Percentiles rank a stretch among this genome's conserved stretches.
phyloP scores from a whole-genome alignment of 1,284 basidiomycete species.

The Bjerkandera adusta region DNA sequence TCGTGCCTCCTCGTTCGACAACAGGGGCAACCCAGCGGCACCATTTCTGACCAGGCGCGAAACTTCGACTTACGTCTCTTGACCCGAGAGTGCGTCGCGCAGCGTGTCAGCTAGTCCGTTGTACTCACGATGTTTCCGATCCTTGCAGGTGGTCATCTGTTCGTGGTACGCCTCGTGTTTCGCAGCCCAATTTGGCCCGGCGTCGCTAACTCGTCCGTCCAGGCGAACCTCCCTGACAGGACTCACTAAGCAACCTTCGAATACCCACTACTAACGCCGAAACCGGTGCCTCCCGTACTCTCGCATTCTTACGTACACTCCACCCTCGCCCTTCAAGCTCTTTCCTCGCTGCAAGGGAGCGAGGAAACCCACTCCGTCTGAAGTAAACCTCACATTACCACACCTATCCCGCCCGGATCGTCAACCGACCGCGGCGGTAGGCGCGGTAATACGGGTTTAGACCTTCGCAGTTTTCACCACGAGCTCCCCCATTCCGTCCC shows the following conservation, averaged over 20 bases:
- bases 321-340: slow-evolving; percentile 39
- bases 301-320: slow-evolving; percentile 18
- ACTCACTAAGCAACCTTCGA: slow-evolving; percentile 25
- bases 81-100: slow-evolving; percentile 66
- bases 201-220: slow-evolving; percentile 15
- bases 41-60: slow-evolving; percentile 71
- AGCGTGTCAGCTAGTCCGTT: slow-evolving; percentile 20
- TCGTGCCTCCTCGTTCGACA: slow-evolving; percentile 38
- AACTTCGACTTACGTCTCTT: slow-evolving; percentile 78
- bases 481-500: slow-evolving; percentile 15
- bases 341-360: slow-evolving; percentile 69
- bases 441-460: slow-evolving; percentile 55
- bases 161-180: slow-evolving; percentile 50
- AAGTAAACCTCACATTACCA: slow-evolving; percentile 50
- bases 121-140: slow-evolving; percentile 15
- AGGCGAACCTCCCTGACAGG: slow-evolving; percentile 82
- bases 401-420: slow-evolving; percentile 63
- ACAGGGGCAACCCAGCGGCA: slow-evolving; percentile 40
- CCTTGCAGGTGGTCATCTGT: slow-evolving; percentile 71
- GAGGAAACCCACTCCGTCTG: slow-evolving; percentile 63
- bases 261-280: no score
- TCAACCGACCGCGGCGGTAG: slow-evolving; percentile 67
- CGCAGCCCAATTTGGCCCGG: slow-evolving; percentile 9
- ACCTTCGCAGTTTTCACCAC: slow-evolving; percentile 23
- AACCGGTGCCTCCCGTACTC: no score